Conservation (phyloP, 805 yeast genomes). For the Wickerhamiella australiensis region DNA sequence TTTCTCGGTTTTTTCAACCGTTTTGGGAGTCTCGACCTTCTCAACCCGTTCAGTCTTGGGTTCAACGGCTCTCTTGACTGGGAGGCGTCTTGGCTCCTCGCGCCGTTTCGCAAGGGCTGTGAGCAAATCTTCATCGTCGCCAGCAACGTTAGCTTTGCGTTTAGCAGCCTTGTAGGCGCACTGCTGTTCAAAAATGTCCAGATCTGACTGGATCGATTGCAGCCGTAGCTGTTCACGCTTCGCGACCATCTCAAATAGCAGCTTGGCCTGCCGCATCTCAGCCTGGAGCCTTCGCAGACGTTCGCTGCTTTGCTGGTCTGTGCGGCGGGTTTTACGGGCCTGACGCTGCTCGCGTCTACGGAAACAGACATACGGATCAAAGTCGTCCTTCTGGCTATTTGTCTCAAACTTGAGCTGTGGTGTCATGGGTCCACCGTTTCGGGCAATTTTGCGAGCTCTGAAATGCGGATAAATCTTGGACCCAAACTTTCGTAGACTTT, state of each 20-base stretch:
- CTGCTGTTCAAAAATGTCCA: constrained; percentile 59
- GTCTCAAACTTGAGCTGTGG: constrained; percentile 78
- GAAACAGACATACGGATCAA: constrained; percentile 89
- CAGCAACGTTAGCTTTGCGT: constrained; percentile 61
- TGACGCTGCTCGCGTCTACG: constrained; percentile 91
- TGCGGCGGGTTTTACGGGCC: constrained; percentile 89
- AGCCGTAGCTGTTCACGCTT: constrained; percentile 58
- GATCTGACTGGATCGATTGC: constrained; percentile 50
- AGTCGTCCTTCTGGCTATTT: constrained; percentile 62
- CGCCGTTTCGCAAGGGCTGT: constrained; percentile 30
- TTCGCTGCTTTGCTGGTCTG: constrained; percentile 83
- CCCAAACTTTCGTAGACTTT: constrained; percentile 42
- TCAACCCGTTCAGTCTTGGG: constrained; percentile 14
- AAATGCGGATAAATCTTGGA: constrained; percentile 64
- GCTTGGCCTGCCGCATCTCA: constrained; percentile 67
- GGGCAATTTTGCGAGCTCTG: constrained; percentile 56
- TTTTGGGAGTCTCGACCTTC: constrained; percentile 19
- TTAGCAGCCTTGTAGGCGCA: constrained; percentile 60
- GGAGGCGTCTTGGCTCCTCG: constrained; percentile 6
- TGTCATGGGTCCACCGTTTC: constrained; percentile 57
- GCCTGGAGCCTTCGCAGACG: constrained; percentile 58
- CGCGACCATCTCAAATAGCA: constrained; percentile 54
- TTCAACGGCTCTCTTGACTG: constrained; percentile 6
- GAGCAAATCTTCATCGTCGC: constrained; percentile 70
- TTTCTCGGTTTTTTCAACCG: constrained; percentile 21